These are phyloP conservation scores for Atractiella rhizophila DNA, from an alignment of 768 basidiomycete species.

Conservation along the genomic window DNA sequence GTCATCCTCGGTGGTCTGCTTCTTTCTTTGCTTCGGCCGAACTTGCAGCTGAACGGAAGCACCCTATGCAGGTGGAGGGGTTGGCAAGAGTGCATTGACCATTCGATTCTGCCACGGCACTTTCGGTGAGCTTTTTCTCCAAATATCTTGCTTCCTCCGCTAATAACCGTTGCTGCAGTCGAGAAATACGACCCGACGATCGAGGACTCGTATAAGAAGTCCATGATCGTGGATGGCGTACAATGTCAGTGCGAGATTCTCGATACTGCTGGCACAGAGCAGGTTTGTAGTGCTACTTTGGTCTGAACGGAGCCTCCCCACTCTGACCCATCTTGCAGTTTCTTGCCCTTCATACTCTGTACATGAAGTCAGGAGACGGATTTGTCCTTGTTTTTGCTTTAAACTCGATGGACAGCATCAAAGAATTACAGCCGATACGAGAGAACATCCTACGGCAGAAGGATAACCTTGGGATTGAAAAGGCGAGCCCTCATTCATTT, in stretches of 20 bases:
- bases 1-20: no score
- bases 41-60: no score
- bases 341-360: constrained; percentile 16
- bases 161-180: no score
- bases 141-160: no score
- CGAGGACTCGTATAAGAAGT: constrained; percentile 26
- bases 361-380: constrained; percentile 17
- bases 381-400: constrained; percentile 18
- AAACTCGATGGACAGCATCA: constrained; percentile 11
- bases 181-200: constrained; percentile 98
- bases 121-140: no score
- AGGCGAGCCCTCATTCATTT: no score
- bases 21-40: no score
- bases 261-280: constrained; percentile 18
- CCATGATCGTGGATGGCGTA: constrained; percentile 14
- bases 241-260: constrained; percentile 13
- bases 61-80: no score
- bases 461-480: constrained; percentile 7
- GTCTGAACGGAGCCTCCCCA: background rate
- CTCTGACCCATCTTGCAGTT: constrained; percentile 7
- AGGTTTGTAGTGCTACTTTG: constrained; percentile 26
- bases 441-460: constrained; percentile 17
- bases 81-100: no score
- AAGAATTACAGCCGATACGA: constrained; percentile 10
- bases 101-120: no score